phyloP scores from a whole-genome alignment of 441 rosid species.

The Erysimum cheiri region DNA sequence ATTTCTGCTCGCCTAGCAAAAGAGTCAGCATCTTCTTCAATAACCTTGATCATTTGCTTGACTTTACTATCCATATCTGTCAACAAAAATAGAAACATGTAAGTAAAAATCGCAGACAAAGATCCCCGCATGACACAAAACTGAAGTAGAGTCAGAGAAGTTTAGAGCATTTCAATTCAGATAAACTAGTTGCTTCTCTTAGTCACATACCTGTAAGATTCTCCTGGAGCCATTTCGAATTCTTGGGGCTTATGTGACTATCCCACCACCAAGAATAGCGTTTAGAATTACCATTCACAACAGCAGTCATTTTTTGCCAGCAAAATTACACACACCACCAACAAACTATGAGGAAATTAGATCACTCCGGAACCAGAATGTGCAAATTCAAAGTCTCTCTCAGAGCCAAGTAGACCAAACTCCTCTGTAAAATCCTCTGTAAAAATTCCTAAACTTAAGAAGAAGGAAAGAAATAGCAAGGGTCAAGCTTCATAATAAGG shows the following conservation, averaged over 20 bases:
- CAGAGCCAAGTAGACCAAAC: constrained; percentile 17
- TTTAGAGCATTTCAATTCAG: not conserved
- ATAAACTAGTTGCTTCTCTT: too few relatives aligned
- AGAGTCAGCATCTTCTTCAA: constrained; percentile 99
- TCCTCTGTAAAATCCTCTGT: not conserved
- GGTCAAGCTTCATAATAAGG: constrained; percentile 27
- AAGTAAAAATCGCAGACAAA: constrained; percentile 13
- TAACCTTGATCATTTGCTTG: constrained; percentile 93
- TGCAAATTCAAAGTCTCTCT: constrained; percentile 11
- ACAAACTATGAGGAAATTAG: constrained; percentile 12
- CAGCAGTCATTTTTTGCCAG: constrained; percentile 67
- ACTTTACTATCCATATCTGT: constrained; percentile 97
- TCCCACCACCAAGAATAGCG: constrained; percentile 99
- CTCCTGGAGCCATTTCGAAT: constrained; percentile 97
- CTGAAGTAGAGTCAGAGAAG: constrained; percentile 2
- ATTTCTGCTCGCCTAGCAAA: constrained; percentile 99
- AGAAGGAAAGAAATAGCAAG: not conserved
- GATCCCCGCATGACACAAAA: constrained; percentile 15
- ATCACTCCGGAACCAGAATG: constrained; percentile 21
- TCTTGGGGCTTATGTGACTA: constrained; percentile 92
- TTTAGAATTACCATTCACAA: constrained; percentile 52
- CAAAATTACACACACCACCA: constrained; percentile 36
- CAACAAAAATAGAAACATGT: constrained; percentile 38
- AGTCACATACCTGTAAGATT: constrained; percentile 78
- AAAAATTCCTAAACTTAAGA: constrained; percentile 1